phyloP scores from a whole-genome alignment of 2,329 filamentous ascomycete species.

The Phaeosphaeriaceae sp. region DNA sequence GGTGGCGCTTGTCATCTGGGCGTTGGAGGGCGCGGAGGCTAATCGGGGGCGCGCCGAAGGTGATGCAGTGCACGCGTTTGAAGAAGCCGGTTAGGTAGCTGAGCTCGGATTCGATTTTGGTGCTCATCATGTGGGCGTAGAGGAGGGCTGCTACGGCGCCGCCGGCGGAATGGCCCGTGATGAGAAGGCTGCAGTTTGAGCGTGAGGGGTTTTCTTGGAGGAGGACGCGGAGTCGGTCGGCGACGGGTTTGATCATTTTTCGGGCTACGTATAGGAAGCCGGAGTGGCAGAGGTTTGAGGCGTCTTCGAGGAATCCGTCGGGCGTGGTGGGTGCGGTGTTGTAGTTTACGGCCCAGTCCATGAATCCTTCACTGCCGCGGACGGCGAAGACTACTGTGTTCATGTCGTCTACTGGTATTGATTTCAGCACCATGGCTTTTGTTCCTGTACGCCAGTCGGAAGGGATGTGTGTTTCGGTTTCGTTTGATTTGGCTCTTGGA shows the following conservation, averaged over 20 bases:
- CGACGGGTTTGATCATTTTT: constrained; percentile 76
- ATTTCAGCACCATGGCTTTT: constrained; percentile 86
- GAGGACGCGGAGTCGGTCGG: constrained; percentile 70
- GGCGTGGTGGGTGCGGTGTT: constrained; percentile 71
- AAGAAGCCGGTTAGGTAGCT: constrained; percentile 72
- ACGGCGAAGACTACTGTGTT: constrained; percentile 84
- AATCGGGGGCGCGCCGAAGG: constrained; percentile 83
- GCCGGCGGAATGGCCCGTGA: constrained; percentile 86
- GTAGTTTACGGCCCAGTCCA: constrained; percentile 88
- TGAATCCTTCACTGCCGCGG: constrained; percentile 77
- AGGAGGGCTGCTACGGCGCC: constrained; percentile 82
- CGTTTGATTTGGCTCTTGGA: constrained; percentile 60
- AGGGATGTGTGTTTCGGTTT: constrained; percentile 72
- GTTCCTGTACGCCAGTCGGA: constrained; percentile 76
- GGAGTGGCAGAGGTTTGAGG: constrained; percentile 77
- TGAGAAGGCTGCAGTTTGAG: constrained; percentile 71
- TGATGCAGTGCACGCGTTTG: constrained; percentile 81
- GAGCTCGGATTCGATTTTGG: constrained; percentile 69
- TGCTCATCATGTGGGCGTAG: constrained; percentile 80
- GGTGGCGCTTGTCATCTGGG: constrained; percentile 52
- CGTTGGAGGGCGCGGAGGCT: constrained; percentile 72
- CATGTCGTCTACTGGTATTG: constrained; percentile 76
- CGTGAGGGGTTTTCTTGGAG: constrained; percentile 74
- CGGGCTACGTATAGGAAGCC: constrained; percentile 79
- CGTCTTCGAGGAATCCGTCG: constrained; percentile 75